Base-by-base conservation (phyloP, 495 filamentous ascomycete genomes). In the Hypoxylon crocopeplum region DNA sequence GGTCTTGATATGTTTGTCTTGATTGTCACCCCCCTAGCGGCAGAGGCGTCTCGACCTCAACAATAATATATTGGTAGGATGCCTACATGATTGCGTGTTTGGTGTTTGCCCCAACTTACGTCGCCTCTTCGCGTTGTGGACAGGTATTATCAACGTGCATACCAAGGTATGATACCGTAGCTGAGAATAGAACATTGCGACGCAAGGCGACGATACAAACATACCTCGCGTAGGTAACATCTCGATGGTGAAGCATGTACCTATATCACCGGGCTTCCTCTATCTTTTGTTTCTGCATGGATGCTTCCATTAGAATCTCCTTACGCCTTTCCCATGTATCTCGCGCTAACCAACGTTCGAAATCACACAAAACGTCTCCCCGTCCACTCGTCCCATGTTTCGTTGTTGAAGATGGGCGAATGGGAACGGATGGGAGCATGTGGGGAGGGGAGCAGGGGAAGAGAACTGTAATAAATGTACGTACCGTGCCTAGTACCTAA, bases 391-490 rank as follows among this genome's bases (percentile, higher is more conserved):
- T 59, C 55, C 56, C 46, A 56, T 51, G 46, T 64, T 64, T 64
- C 61, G 46, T 51, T 40, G 38, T 59, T 48, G n/a, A 33, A 46
- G n/a, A 49, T 36, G n/a, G 51, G 50, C 61, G 48, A 64, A 64
- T 64, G 55, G 61, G 61, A 64, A 64, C 25, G 50, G 34, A 64
- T 64, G 61, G 61, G 61, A 59, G 55, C 24, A 36, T 64, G 61
- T 64, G 61, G 61, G 34, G 61, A 64, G 24, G 30, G 32, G 21
- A 12, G 34, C 55, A 59, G 50, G 50, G 55, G 7, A 5, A 17
- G 15, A 27, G 24, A 8, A 34, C n/a, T 12, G 12, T n/a, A 34
- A n/a, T n/a, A 34, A 5, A n/a, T 34, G n/a, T 3, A 10, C 12
- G n/a, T 34, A 34, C 12, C 5, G 5, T 8, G 8, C 24, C 24